Evolutionary conservation across 768 basidiomycete species (phyloP).

Genomic region (Calocera cornea): DNA sequence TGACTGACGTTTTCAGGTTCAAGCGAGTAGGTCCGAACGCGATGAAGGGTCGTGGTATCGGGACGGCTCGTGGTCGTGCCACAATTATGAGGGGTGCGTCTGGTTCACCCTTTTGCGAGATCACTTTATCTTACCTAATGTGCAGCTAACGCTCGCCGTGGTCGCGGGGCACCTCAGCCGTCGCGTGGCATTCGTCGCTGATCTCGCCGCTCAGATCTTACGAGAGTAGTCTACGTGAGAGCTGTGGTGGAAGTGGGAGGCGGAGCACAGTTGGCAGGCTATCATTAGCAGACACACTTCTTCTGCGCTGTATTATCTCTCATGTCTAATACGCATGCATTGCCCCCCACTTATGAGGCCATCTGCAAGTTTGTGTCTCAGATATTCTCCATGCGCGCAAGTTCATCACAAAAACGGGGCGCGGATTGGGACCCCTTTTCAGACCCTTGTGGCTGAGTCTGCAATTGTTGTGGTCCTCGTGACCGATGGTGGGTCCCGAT

Average conservation of each 20-base stretch:
- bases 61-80: slow-evolving; percentile 94
- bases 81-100: slow-evolving; percentile 91
- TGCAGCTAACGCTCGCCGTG: slow-evolving; percentile 1
- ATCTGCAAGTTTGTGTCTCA: neutral
- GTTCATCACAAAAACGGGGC: too few species aligned
- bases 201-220: neutral
- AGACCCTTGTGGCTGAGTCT: too few species aligned
- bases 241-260: neutral
- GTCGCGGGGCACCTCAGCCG: neutral
- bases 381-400: neutral
- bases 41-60: slow-evolving; percentile 97
- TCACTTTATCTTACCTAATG: slow-evolving; percentile 6
- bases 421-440: too few species aligned
- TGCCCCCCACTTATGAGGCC: neutral
- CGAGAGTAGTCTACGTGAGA: neutral
- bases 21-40: slow-evolving; percentile 97
- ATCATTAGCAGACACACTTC: neutral
- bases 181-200: neutral
- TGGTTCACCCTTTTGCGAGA: slow-evolving; percentile 14
- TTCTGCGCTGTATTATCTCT: slow-evolving; percentile 1
- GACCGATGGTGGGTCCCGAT: too few species aligned
- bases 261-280: neutral
- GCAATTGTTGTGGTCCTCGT: too few species aligned
- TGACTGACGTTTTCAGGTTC: slow-evolving; percentile 49
- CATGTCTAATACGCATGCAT: slow-evolving; percentile 3